Conservation (phyloP, 768 basidiomycete genomes). For the Kwoniella pini region DNA sequence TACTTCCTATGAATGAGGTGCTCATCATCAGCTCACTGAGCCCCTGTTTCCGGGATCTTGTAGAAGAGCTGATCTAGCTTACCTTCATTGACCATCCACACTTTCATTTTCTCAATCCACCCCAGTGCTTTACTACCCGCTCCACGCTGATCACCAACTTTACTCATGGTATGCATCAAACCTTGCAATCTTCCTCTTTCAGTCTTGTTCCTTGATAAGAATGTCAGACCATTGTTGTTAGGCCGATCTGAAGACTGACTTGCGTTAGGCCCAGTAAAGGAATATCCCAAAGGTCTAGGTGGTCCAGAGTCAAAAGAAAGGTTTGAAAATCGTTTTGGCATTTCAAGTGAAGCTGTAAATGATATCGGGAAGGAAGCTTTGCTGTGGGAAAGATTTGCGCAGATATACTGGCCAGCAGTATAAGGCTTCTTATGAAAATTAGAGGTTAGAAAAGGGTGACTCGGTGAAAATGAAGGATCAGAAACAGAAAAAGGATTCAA, state of each 20-base stretch:
- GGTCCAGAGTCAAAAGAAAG: conserved; percentile 41
- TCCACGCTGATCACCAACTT: conserved; percentile 14
- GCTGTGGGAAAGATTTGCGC: not conserved
- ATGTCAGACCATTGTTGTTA: conserved; percentile 55
- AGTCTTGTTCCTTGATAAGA: conserved; percentile 80
- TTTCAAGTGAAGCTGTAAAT: not conserved
- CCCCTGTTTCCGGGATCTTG: not conserved
- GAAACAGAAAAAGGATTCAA: too few relatives aligned
- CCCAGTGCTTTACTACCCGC: conserved; percentile 53
- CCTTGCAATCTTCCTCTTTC: conserved; percentile 83
- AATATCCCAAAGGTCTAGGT: conserved; percentile 15
- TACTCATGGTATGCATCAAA: conserved; percentile 66
- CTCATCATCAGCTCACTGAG: not conserved
- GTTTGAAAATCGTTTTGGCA: conserved; percentile 17
- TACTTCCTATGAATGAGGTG: conserved; percentile 55
- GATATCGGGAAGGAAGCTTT: not conserved
- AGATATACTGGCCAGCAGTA: not conserved
- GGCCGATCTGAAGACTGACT: conserved; percentile 17
- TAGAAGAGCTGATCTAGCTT: conserved; percentile 11
- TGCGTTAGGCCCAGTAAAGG: conserved; percentile 4
- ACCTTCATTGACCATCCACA: conserved; percentile 97
- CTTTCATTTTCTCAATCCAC: conserved; percentile 60
- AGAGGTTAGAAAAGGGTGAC: too few relatives aligned
- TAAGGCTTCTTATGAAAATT: too few relatives aligned
- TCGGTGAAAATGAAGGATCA: too few relatives aligned